phyloP scores from a whole-genome alignment of 805 yeast genomes.

The Ogataea kodamae region DNA sequence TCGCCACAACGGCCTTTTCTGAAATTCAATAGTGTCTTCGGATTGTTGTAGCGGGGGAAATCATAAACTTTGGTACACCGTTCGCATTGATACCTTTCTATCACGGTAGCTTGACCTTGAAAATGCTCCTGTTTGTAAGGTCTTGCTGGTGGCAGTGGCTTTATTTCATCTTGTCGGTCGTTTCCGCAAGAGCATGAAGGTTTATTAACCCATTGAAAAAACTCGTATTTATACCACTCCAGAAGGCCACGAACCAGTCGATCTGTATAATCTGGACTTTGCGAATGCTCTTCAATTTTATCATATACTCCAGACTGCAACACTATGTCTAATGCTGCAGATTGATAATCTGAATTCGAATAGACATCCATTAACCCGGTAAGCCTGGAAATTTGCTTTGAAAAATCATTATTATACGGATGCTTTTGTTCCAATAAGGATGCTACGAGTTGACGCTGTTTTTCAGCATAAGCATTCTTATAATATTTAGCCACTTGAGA shows the following conservation, averaged over 20 bases:
- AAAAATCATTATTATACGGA: constrained; percentile 11
- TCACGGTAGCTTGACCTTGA: constrained; percentile 49
- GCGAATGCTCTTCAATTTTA: constrained; percentile 29
- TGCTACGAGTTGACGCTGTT: constrained; percentile 7
- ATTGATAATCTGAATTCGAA: constrained; percentile 43
- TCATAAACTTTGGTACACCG: constrained; percentile 46
- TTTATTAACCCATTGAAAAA: constrained; percentile 79
- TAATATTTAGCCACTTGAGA: constrained; percentile 5
- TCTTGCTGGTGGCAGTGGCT: constrained; percentile 34
- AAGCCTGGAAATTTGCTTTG: constrained; percentile 10
- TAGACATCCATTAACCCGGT: constrained; percentile 32
- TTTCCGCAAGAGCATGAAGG: constrained; percentile 61
- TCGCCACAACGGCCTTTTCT: constrained; percentile 89
- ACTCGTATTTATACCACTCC: constrained; percentile 70
- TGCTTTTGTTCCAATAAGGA: constrained; percentile 1
- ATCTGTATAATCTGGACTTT: constrained; percentile 45
- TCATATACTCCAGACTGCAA: constrained; percentile 63
- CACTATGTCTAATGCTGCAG: constrained; percentile 57
- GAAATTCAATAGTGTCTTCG: constrained; percentile 55
- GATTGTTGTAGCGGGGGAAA: constrained; percentile 77
- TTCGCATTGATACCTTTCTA: constrained; percentile 64
- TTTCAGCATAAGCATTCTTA: constrained; percentile 11
- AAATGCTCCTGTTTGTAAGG: constrained; percentile 45
- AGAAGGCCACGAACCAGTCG: constrained; percentile 54
- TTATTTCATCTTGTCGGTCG: constrained; percentile 38